Evolutionary conservation across 208 protist genomes (phyloP), one percentile per base, ranked within the genome.

Genomic region (Trypanosoma lewisi): DNA sequence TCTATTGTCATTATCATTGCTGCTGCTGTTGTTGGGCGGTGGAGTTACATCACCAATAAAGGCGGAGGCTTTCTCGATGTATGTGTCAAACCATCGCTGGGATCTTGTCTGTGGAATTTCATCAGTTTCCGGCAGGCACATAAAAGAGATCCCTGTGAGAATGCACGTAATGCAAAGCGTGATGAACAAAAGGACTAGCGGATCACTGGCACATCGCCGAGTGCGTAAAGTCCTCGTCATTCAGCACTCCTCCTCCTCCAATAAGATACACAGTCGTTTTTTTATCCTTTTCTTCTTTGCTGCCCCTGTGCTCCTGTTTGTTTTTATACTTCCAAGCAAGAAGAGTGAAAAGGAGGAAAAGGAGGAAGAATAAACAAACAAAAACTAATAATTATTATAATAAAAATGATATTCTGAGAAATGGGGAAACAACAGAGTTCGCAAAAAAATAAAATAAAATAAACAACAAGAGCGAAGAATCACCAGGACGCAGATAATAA

Each of bases 11-110:
- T 67, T 52, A 21, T 19, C 52, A 2, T 39, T 42, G 21, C 57
- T 59, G 1, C 59, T 52, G 17, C 42, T 59, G 2, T 39, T 42
- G 21, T 58, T 59, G 1, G 48, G 17, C 21, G 39, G 39, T 16
- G 28, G 17, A 12, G 21, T 25, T 41, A 49, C 7, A 48, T 56
- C 23, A 2, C 45, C 23, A 1, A 57, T 55, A 14, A 65, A 12
- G 8, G 17, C 33, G 34, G 34, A 65, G 41, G 48, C 30, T 31
- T 53, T 49, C 19, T 65, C 36, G 0, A 57, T 1, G 27, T 65
- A 65, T 4, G 34, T 21, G 33, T 65, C 60, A 12, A 65, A 57
- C 60, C 60, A 65, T 37, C 47, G 42, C 27, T 16, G 44, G 19
- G 19, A 30, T 0, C 6, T 19, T 9, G 30, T 33, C 16, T 49